phyloP scores from a whole-genome alignment of 2,329 filamentous ascomycete genomes.

The Herpomyces periplanetae region DNA sequence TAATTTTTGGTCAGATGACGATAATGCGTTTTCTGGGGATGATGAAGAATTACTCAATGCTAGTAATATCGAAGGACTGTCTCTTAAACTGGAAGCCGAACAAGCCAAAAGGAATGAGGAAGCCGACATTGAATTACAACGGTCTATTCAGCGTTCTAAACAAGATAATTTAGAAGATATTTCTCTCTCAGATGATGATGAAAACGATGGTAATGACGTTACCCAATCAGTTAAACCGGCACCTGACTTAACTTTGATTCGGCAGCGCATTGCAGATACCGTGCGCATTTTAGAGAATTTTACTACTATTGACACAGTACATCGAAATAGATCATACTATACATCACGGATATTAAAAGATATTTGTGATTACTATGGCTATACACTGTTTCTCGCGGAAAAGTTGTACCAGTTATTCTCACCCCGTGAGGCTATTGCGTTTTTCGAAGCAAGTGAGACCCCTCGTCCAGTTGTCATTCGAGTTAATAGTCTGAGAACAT shows the following conservation, averaged over 20 bases:
- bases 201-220: slow-evolving; percentile 18
- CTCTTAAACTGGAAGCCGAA: slow-evolving; percentile 40
- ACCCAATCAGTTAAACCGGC: slow-evolving; percentile 22
- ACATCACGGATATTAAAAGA: slow-evolving; percentile 53
- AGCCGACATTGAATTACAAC: slow-evolving; percentile 46
- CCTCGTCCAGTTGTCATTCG: slow-evolving; percentile 72
- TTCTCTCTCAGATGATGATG: slow-evolving; percentile 18
- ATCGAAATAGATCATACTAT: slow-evolving; percentile 54
- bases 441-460: slow-evolving; percentile 95
- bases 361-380: slow-evolving; percentile 84
- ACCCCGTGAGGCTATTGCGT: slow-evolving; percentile 70
- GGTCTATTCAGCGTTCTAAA: slow-evolving; percentile 63
- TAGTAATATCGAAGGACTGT: slow-evolving; percentile 75
- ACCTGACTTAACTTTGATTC: slow-evolving; percentile 56
- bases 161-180: slow-evolving; percentile 36
- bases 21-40: slow-evolving; percentile 52
- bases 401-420: slow-evolving; percentile 80
- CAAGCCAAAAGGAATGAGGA: slow-evolving; percentile 38
- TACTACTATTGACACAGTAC: slow-evolving; percentile 33
- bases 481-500: slow-evolving; percentile 62
- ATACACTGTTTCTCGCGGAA: slow-evolving; percentile 69
- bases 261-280: slow-evolving; percentile 62
- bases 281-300: slow-evolving; percentile 72
- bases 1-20: slow-evolving; percentile 77
- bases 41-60: slow-evolving; percentile 65